A percentile compares a stretch with the other conserved stretches of the same genome.
phyloP scores from a whole-genome alignment of 163 green algal species.

The Chlorella variabilis region DNA sequence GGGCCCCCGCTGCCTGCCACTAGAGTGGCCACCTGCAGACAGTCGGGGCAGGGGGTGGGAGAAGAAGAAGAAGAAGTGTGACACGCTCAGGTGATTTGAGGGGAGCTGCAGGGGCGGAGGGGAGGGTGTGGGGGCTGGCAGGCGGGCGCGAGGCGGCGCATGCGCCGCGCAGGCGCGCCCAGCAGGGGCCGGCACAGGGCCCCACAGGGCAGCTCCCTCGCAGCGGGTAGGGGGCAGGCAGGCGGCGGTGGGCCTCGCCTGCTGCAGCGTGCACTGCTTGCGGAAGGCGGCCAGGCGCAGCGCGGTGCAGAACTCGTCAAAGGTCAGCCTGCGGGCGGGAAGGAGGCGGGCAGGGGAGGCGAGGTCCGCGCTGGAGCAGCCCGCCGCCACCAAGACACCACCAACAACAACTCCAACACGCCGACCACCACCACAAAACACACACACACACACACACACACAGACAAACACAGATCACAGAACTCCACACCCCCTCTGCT shows the following conservation, averaged over 20 bases:
- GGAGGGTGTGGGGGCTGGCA: too few species aligned
- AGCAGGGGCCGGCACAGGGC: too few species aligned
- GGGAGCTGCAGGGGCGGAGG: too few species aligned
- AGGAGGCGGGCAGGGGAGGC: not conserved
- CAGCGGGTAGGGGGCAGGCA: too few species aligned
- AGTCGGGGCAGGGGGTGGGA: too few species aligned
- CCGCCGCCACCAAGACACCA: not conserved
- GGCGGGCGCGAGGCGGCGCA: too few species aligned
- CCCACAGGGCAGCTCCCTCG: too few species aligned
- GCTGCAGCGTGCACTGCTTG: conserved; percentile 15
- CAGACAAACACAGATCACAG: too few species aligned
- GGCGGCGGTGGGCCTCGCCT: too few species aligned
- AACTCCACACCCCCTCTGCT: too few species aligned
- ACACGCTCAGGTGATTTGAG: not conserved
- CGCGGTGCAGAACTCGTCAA: conserved; percentile 28
- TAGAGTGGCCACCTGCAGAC: not conserved
- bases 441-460: not conserved
- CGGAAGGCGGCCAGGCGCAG: conserved; percentile 31
- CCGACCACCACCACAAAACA: too few species aligned
- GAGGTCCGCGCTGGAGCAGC: not conserved
- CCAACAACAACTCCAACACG: not conserved
- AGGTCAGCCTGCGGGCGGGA: not conserved
- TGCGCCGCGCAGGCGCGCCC: too few species aligned
- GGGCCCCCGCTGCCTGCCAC: conserved; percentile 1
- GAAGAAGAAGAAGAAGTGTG: not conserved